These are phyloP conservation scores for Populus hybrid DNA, from an alignment of 441 rosid genomes.

Conservation along the genomic window DNA sequence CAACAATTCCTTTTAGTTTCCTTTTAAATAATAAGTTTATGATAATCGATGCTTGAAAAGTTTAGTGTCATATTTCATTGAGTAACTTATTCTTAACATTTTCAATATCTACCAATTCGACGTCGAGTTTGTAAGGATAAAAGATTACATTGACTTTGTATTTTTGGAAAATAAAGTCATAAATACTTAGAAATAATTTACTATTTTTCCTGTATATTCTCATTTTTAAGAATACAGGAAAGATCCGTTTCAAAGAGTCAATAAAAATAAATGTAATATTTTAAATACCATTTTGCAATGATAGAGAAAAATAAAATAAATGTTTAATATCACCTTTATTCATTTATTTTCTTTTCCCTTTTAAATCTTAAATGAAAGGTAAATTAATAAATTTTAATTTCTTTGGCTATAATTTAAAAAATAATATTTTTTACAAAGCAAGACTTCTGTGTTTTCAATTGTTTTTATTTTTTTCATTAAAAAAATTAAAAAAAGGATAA, in stretches of 20 bases:
- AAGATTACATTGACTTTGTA: too few species aligned
- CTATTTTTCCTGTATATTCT: not conserved
- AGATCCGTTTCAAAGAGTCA: not conserved
- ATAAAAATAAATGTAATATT: not conserved
- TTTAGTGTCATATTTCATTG: too few species aligned
- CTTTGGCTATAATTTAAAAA: too few species aligned
- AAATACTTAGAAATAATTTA: not conserved
- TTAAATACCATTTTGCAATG: not conserved
- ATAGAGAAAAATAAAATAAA: not conserved
- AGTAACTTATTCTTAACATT: not conserved
- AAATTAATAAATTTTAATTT: too few species aligned
- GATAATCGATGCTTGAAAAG: too few species aligned
- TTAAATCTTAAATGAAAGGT: not conserved
- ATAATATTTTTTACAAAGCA: not conserved
- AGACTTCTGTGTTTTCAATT: not conserved
- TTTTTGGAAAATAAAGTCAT: too few species aligned
- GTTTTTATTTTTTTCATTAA: too few species aligned
- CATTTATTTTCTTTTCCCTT: not conserved
- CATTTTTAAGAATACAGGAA: not conserved
- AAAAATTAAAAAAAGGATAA: too few species aligned
- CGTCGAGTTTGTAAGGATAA: not conserved
- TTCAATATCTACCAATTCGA: not conserved
- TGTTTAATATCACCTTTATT: not conserved
- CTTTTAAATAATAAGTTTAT: not conserved
- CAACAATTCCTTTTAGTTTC: too few species aligned